Evolutionary conservation across 2,329 filamentous ascomycete species (phyloP).

Genomic region (Simplicillium aogashimaense): DNA sequence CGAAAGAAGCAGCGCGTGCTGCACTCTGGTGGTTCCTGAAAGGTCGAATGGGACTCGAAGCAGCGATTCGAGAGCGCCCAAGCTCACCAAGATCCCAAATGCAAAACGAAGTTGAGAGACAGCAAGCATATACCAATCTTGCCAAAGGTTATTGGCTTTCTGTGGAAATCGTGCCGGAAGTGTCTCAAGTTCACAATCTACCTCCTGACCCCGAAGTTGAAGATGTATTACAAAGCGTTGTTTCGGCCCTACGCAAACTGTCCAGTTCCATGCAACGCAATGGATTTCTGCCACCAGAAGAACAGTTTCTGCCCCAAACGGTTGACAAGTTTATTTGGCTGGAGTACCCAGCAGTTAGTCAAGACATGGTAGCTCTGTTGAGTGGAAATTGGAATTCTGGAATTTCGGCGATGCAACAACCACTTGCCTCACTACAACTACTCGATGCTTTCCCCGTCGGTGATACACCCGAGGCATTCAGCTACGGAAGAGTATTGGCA

Average conservation of each 20-base stretch:
- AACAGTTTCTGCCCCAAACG: conserved; percentile 61
- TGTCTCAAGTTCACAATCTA: conserved; percentile 31
- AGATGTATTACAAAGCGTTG: conserved; percentile 43
- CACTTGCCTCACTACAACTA: conserved; percentile 38
- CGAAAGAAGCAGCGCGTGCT: conserved; percentile 60
- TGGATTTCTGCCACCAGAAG: conserved; percentile 62
- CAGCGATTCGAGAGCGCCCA: conserved; percentile 56
- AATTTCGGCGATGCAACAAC: conserved; percentile 36
- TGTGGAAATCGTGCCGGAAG: conserved; percentile 41
- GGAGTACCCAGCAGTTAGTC: conserved; percentile 62
- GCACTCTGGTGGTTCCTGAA: conserved; percentile 85
- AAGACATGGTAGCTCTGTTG: conserved; percentile 62
- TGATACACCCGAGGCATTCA: conserved; percentile 66
- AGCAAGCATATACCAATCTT: conserved; percentile 77
- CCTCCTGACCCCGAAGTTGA: conserved; percentile 36
- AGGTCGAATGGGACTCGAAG: conserved; percentile 67
- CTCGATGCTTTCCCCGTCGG: conserved; percentile 64
- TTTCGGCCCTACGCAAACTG: conserved; percentile 61
- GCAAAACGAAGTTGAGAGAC: conserved; percentile 44
- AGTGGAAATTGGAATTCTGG: conserved; percentile 48
- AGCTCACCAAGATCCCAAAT: conserved; percentile 38
- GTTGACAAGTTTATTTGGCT: conserved; percentile 78
- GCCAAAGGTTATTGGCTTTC: conserved; percentile 81
- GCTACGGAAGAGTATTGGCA: conserved; percentile 68
- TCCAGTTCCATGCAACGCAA: conserved; percentile 78